Evolutionary conservation across 345 rosid genomes (phyloP), one percentile per base, ranked within the genome.

Genomic region (Hibiscus mutabilis): DNA sequence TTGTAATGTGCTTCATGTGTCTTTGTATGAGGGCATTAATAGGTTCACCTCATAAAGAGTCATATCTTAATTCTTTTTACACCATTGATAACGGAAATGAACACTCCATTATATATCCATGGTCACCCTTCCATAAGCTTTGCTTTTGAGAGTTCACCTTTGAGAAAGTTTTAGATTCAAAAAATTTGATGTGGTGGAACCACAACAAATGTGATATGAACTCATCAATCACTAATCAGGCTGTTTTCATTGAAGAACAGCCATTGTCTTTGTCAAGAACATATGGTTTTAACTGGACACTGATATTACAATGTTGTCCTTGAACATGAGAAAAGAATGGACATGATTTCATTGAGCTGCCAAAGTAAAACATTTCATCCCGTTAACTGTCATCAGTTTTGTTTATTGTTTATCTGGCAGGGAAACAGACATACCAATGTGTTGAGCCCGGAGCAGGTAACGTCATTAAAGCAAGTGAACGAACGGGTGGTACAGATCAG

Each of bases 401-500:
- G 22, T 49, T 57, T 42, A n/a, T 24, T 66, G 0, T 14, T 60
- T 46, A 33, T 49, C 18, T 58, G 68, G 77, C 84, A 88, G 96
- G 91, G 85, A 13, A 86, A 88, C 65, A 78, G 84, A 73, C 96
- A 86, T 73, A 79, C 81, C 5, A 86, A 83, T 66, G 89, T 86
- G 69, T 72, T 89, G 83, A 85, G 81, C 78, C 99, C 97, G 0
- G 82, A 85, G 72, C 73, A 86, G 6, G 97, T 87, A 71, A 73
- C 86, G 13, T 86, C 96, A 10, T 72, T 95, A 86, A 89, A 91
- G 77, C 86, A 88, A 73, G 74, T 80, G 35, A 87, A 90, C 0
- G 97, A 95, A 77, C 78, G 86, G 60, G 84, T 95, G 68, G 91
- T 92, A 53, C 97, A 95, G 80, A 87, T 90, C 76, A 92, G 97